A percentile compares a stretch with the other conserved stretches of the same genome.
Conservation (phyloP, 2,329 filamentous ascomycete species). For the Plenodomus lindquistii region DNA sequence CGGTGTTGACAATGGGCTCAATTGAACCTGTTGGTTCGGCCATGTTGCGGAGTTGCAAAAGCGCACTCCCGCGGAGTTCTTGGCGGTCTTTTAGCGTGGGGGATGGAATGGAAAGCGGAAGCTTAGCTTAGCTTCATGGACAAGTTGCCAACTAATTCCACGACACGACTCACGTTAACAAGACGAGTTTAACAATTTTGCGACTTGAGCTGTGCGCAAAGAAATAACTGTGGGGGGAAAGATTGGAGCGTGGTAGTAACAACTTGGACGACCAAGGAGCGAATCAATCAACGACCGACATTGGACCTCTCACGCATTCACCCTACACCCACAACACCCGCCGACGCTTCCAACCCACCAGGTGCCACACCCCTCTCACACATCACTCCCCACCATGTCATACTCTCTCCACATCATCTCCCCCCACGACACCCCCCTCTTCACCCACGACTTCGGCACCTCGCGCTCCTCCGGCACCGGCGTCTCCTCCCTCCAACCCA, state of each 20-base stretch:
- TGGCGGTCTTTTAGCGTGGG: slow-evolving; percentile 35
- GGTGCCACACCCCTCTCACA: not conserved
- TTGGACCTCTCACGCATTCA: too few species aligned
- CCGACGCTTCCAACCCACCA: too few species aligned
- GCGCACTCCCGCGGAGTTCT: slow-evolving; percentile 32
- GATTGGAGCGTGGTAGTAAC: too few species aligned
- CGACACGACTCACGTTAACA: too few species aligned
- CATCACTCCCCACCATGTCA: slow-evolving; percentile 67
- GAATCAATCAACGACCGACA: too few species aligned
- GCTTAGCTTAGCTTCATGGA: too few species aligned
- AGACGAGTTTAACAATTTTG: too few species aligned
- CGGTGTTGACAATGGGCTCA: slow-evolving; percentile 9
- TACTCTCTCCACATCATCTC: slow-evolving; percentile 99
- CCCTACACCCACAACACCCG: not conserved
- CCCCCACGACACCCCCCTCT: slow-evolving; percentile 92
- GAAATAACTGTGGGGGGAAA: too few species aligned
- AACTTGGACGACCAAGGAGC: too few species aligned
- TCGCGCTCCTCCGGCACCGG: slow-evolving; percentile 96
- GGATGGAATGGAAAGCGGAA: too few species aligned
- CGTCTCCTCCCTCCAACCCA: slow-evolving; percentile 81
- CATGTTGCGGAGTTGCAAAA: slow-evolving; percentile 17
- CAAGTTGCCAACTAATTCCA: too few species aligned
- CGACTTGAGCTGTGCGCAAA: too few species aligned
- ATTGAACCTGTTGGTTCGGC: slow-evolving; percentile 13
- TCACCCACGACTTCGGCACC: slow-evolving; percentile 96